These are phyloP conservation scores for Ramaria sp. DNA, from an alignment of 768 basidiomycete genomes.

Conservation along the genomic window DNA sequence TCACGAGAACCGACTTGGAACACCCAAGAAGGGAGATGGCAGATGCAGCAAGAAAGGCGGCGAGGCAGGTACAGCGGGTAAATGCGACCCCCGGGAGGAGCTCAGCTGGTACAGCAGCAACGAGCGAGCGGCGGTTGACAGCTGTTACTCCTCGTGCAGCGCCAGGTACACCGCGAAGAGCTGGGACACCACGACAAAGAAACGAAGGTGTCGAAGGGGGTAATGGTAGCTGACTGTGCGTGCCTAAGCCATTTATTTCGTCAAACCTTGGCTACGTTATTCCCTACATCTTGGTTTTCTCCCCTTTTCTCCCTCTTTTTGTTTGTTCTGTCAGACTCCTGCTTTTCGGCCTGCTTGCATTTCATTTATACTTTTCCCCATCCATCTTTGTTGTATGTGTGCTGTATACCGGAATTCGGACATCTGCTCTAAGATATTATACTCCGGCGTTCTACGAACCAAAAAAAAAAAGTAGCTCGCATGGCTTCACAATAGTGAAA, in stretches of 20 bases:
- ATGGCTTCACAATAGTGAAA: constrained; percentile 46
- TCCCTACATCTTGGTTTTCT: too few species aligned
- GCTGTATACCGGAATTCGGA: constrained; percentile 29
- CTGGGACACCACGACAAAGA: constrained; percentile 31
- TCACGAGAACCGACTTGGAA: constrained; percentile 55
- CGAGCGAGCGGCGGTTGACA: constrained; percentile 41
- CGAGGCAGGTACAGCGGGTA: constrained; percentile 58
- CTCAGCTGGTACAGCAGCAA: constrained; percentile 21
- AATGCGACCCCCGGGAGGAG: constrained; percentile 33
- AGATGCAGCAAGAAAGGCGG: constrained; percentile 59
- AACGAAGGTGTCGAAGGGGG: not conserved
- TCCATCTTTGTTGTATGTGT: not conserved
- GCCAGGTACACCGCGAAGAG: constrained; percentile 56
- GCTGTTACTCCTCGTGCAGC: constrained; percentile 40
- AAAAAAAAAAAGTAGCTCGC: constrained; percentile 17
- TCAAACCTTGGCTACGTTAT: not conserved
- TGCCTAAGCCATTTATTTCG: not conserved
- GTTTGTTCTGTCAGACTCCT: not conserved
- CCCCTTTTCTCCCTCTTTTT: not conserved
- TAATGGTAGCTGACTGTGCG: constrained; percentile 6
- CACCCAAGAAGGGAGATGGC: constrained; percentile 58
- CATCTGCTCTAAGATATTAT: constrained; percentile 25
- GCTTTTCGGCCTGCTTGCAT: not conserved
- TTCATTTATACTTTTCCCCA: not conserved
- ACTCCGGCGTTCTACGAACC: not conserved